Percentiles rank a stretch among this genome's conserved stretches.
phyloP scores from a whole-genome alignment of 1,284 basidiomycete genomes.

The Anthracocystis setariae region DNA sequence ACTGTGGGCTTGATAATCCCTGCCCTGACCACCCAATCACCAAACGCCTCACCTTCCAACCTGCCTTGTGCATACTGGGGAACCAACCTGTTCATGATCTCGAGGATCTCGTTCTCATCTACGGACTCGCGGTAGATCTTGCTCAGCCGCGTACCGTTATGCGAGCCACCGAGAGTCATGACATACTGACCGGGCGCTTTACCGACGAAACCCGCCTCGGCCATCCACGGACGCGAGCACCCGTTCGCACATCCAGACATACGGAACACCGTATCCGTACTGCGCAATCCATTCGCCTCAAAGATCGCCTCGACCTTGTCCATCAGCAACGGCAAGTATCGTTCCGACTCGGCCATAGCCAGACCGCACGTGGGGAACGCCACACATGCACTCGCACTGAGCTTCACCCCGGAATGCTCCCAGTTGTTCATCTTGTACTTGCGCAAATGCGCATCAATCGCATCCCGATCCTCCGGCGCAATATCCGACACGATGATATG shows the following conservation, averaged over 20 bases:
- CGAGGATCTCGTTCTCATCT: conserved; percentile 90
- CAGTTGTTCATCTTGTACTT: conserved; percentile 93
- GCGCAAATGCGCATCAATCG: conserved; percentile 81
- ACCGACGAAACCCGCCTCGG: conserved; percentile 93
- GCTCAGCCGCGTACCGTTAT: conserved; percentile 90
- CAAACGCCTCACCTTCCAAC: conserved; percentile 88
- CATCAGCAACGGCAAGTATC: conserved; percentile 92
- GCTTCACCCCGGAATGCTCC: conserved; percentile 80
- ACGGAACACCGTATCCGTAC: conserved; percentile 95
- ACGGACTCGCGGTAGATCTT: conserved; percentile 92
- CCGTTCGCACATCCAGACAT: conserved; percentile 74
- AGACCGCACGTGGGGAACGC: conserved; percentile 94
- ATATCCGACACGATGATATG: conserved; percentile 91
- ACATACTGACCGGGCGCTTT: conserved; percentile 93
- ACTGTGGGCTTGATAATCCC: conserved; percentile 64
- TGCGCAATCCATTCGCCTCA: conserved; percentile 88
- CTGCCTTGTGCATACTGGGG: conserved; percentile 90
- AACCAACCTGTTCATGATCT: conserved; percentile 90
- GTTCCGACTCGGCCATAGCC: conserved; percentile 92
- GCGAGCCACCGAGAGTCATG: conserved; percentile 96
- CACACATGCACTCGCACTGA: conserved; percentile 79
- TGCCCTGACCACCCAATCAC: conserved; percentile 84
- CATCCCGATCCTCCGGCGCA: conserved; percentile 72
- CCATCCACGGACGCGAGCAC: conserved; percentile 82
- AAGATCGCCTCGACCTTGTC: conserved; percentile 96